Base-by-base conservation (phyloP, 495 filamentous ascomycete species). In the Penicillium egyptiacum region DNA sequence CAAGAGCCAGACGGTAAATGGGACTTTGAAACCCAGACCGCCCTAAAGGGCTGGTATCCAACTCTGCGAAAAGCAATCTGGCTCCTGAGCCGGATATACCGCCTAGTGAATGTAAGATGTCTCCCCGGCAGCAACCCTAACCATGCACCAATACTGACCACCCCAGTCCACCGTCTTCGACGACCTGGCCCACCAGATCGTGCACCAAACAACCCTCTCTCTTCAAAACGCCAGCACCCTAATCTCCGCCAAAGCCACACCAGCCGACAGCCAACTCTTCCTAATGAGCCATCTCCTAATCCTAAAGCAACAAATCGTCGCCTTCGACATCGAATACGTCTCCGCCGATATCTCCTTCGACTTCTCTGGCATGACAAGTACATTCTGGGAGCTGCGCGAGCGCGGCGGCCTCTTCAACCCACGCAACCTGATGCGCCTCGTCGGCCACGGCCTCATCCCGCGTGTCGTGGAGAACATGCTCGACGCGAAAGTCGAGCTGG, bases 231-330 rank as follows among this genome's bases (percentile, higher is more conserved):
- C 80, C 42, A 74, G 76, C 50, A 67, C 64, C 41, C 72, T 75
- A 14, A 81, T 90, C 26, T 67, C 71, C 42, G 79, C 69, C 70
- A 85, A 81, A 62, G 83, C 79, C 6, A 78, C 79, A 16, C 67
- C 78, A 4, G 75, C 76, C 6, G 89, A 94, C 69, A 82, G 84
- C 1, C 86, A 91, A 60, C 81, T 97, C 30, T 97, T 97, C 72
- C 83, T 95, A 58, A 86, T 97, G 72, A 92, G 90, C 61, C 92
- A 97, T 67, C 80, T 97, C 3, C 86, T 96, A 39, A 85, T 95
- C 57, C 83, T 97, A 11, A 96, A 96, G 64, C 91, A 93, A 60
- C 88, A 93, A 61, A 90, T 97, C 28, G 83, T 96, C 35, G 90
- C 91, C 17, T 92, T 96, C 59, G 92, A 97, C 74, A 94, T 97